Conservation (phyloP, 345 rosid species). For the thale cress (Arabidopsis thaliana) region TAIR10.1 NC_003071.7:19488501-19489000, state of each 20-base stretch:
- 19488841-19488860: conserved; percentile 7
- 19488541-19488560: conserved; percentile 67
- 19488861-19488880: conserved; percentile 2
- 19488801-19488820: conserved; percentile 50
- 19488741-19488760: conserved; percentile 94
- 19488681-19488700: conserved; percentile 20
- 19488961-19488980: conserved; percentile 87
- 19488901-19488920: conserved; percentile 65
- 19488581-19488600: conserved; percentile 80
- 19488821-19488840: neutral
- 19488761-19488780: conserved; percentile 79
- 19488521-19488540: conserved; percentile 83
- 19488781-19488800: conserved; percentile 69
- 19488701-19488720: conserved; percentile 62
- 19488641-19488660: conserved; percentile 1
- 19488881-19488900: conserved; percentile 46
- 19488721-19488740: conserved; percentile 88
- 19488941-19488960: conserved; percentile 84
- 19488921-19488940: conserved; percentile 81
- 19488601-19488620: conserved; percentile 88
- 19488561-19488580: conserved; percentile 75
- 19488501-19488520: conserved; percentile 18
- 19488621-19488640: conserved; percentile 48
- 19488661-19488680: conserved; percentile 6
- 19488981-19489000: conserved; percentile 93